Conservation (phyloP, 768 basidiomycete genomes). For the Asterophora lycoperdoides region DNA sequence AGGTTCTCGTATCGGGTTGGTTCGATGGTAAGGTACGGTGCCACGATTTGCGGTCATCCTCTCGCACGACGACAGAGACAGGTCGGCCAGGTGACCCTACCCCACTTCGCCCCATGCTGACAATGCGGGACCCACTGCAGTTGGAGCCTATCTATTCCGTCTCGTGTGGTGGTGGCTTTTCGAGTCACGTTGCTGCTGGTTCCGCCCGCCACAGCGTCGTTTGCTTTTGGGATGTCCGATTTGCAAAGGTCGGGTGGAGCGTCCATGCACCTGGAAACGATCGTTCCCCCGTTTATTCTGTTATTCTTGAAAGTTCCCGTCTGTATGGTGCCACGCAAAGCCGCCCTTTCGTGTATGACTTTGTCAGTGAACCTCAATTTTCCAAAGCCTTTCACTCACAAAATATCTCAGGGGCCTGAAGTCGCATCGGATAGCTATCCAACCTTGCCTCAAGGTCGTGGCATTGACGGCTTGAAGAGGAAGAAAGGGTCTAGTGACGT, state of each 20-base stretch:
- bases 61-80: slow-evolving; percentile 15
- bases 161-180: slow-evolving; percentile 67
- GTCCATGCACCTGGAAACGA: slow-evolving; percentile 80
- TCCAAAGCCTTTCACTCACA: neutral
- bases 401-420: slow-evolving; percentile 46
- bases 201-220: slow-evolving; percentile 74
- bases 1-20: slow-evolving; percentile 77
- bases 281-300: slow-evolving; percentile 69
- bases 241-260: slow-evolving; percentile 61
- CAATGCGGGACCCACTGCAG: slow-evolving; percentile 63
- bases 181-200: slow-evolving; percentile 68
- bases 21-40: slow-evolving; percentile 72
- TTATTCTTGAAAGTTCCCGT: slow-evolving; percentile 73
- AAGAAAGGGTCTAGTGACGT: slow-evolving; percentile 31
- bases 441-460: slow-evolving; percentile 16
- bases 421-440: slow-evolving; percentile 54
- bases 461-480: slow-evolving; percentile 27
- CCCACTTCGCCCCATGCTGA: slow-evolving; percentile 53
- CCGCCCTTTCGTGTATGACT: slow-evolving; percentile 75
- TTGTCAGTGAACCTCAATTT: slow-evolving; percentile 36
- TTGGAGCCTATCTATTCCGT: slow-evolving; percentile 73
- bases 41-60: slow-evolving; percentile 66
- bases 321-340: slow-evolving; percentile 77
- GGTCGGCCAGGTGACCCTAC: slow-evolving; percentile 18
- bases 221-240: slow-evolving; percentile 78